These are phyloP conservation scores for Leishmania major DNA, from an alignment of 208 protist genomes.

Conservation along the genomic window DNA sequence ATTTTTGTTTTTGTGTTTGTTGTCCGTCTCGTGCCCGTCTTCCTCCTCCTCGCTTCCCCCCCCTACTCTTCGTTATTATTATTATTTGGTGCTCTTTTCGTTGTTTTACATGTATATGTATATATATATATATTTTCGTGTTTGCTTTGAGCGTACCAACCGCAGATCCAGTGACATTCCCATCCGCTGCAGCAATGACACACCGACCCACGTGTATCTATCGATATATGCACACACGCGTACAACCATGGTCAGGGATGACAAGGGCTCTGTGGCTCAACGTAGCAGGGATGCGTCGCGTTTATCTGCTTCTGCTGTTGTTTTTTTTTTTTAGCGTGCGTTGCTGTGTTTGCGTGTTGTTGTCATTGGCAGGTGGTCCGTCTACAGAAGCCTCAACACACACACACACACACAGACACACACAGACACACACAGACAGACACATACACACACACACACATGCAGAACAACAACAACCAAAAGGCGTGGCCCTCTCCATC, in stretches of 20 bases:
- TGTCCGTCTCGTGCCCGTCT: not conserved
- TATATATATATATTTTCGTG: too few species aligned
- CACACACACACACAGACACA: too few species aligned
- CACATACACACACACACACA: too few species aligned
- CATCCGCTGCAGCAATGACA: not conserved
- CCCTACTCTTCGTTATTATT: not conserved
- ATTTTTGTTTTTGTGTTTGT: not conserved
- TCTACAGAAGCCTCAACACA: too few species aligned
- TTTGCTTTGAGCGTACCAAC: not conserved
- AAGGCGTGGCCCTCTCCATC: too few species aligned
- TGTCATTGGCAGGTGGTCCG: not conserved
- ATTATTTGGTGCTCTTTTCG: not conserved
- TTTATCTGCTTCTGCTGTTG: not conserved
- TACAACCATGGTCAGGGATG: not conserved
- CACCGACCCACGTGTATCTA: not conserved
- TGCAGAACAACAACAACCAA: too few species aligned
- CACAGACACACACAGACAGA: too few species aligned
- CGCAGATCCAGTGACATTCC: not conserved
- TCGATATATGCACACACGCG: not conserved
- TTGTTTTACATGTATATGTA: not conserved
- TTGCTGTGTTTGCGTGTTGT: not conserved
- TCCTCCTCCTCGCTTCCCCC: not conserved
- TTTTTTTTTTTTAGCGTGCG: too few species aligned
- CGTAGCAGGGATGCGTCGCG: not conserved
- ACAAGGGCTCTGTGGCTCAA: not conserved